Percentiles rank a stretch among this genome's conserved stretches.
These are phyloP conservation scores for Cercospora sojina DNA, from an alignment of 2,329 filamentous ascomycete genomes.

Conservation along the genomic window DNA sequence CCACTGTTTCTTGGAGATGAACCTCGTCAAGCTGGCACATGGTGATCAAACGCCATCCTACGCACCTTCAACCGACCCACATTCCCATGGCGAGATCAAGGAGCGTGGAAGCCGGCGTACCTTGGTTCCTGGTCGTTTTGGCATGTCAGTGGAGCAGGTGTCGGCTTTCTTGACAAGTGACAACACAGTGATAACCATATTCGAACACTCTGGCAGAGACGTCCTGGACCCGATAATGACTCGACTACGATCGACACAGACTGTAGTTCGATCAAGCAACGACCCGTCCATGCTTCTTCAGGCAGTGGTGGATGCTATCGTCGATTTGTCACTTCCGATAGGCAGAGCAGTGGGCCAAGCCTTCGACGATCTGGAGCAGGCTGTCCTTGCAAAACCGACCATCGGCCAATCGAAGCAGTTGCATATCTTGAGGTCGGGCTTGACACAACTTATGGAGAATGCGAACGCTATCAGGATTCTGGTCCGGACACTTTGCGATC, in stretches of 20 bases:
- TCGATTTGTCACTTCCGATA: slow-evolving; percentile 84
- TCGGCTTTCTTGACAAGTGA: slow-evolving; percentile 83
- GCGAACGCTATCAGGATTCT: slow-evolving; percentile 78
- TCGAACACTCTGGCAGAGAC: slow-evolving; percentile 81
- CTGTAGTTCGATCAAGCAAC: slow-evolving; percentile 77
- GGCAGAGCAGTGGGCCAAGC: slow-evolving; percentile 82
- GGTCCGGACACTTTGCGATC: slow-evolving; percentile 80
- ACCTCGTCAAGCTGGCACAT: slow-evolving; percentile 71
- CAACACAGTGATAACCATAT: slow-evolving; percentile 89
- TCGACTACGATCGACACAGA: slow-evolving; percentile 72
- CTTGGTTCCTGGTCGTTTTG: slow-evolving; percentile 24
- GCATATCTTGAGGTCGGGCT: slow-evolving; percentile 69
- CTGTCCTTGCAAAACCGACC: slow-evolving; percentile 76
- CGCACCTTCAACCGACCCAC: background rate
- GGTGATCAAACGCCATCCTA: slow-evolving; percentile 50
- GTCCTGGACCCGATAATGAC: slow-evolving; percentile 78
- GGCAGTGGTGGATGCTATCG: slow-evolving; percentile 85
- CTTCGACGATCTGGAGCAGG: slow-evolving; percentile 80
- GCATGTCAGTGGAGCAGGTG: slow-evolving; percentile 79
- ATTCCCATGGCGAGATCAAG: slow-evolving; percentile 14
- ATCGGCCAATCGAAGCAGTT: slow-evolving; percentile 74
- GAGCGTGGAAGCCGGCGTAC: slow-evolving; percentile 20
- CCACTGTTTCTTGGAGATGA: slow-evolving; percentile 43
- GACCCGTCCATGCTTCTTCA: slow-evolving; percentile 87
- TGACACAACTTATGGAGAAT: slow-evolving; percentile 76